phyloP scores from a whole-genome alignment of 2,329 filamentous ascomycete species.

The Sarocladium oryzae region DNA sequence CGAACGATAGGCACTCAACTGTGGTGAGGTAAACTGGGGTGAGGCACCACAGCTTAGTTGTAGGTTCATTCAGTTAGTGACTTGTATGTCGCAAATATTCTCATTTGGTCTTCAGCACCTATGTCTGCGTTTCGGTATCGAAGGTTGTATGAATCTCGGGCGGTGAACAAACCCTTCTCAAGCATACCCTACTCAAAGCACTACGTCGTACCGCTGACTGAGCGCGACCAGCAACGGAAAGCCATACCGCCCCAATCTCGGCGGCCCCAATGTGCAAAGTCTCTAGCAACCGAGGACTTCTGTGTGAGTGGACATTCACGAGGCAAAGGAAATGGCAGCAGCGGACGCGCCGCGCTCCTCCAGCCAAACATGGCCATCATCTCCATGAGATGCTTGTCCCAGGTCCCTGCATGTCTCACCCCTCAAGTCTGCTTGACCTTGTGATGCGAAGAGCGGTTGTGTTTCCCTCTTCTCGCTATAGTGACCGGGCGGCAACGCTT shows the following conservation, averaged over 20 bases:
- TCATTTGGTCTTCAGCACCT: background rate
- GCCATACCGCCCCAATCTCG: conserved; percentile 3
- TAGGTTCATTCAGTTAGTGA: too few species aligned
- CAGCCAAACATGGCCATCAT: conserved; percentile 7
- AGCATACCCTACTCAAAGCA: too few species aligned
- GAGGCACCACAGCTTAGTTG: too few species aligned
- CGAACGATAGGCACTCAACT: too few species aligned
- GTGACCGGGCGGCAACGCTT: background rate
- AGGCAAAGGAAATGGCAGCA: background rate
- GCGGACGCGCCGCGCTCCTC: background rate
- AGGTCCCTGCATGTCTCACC: conserved; percentile 8
- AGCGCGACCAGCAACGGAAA: background rate
- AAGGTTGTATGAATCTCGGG: too few species aligned
- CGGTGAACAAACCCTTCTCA: too few species aligned
- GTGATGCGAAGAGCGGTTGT: background rate
- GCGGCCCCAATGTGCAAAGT: background rate
- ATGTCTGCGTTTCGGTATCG: background rate
- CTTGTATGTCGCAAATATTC: too few species aligned
- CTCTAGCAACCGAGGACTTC: background rate
- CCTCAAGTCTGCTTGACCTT: background rate
- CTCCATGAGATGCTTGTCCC: conserved; percentile 3
- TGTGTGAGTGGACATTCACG: background rate
- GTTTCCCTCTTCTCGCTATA: background rate
- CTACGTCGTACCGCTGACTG: background rate
- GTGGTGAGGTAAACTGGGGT: too few species aligned